Evolutionary conservation across 257 asterid species (phyloP).

Genomic region (Linderniella brevidens): DNA sequence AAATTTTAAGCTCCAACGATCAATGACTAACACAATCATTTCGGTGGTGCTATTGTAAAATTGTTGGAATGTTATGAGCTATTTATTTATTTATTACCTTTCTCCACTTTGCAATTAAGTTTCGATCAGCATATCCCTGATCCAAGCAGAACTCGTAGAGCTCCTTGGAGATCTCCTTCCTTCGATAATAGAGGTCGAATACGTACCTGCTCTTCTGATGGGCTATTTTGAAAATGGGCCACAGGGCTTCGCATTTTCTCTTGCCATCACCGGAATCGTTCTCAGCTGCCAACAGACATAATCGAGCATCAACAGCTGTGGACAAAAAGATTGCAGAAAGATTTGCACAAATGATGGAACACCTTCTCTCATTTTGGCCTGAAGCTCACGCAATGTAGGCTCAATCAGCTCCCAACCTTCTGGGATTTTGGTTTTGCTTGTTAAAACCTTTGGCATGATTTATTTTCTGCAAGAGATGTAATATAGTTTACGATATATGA

Average conservation of each 20-base stretch:
- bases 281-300: constrained; percentile 35
- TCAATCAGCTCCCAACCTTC: constrained; percentile 93
- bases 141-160: constrained; percentile 82
- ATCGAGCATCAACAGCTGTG: too few relatives aligned
- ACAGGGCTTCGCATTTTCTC: constrained; percentile 73
- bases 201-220: constrained; percentile 87
- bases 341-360: constrained; percentile 11
- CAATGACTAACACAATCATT: too few relatives aligned
- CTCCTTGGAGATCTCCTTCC: constrained; percentile 82
- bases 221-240: constrained; percentile 92
- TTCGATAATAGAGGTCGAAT: constrained; percentile 57
- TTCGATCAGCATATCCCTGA: constrained; percentile 86
- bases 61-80: background rate
- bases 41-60: too few relatives aligned
- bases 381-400: constrained; percentile 71
- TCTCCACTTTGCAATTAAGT: constrained; percentile 85
- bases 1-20: constrained; percentile 2
- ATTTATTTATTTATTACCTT: too few relatives aligned
- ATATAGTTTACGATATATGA: too few relatives aligned
- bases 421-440: constrained; percentile 64
- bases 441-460: constrained; percentile 87
- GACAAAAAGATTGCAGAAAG: too few relatives aligned
- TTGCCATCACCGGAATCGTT: constrained; percentile 74
- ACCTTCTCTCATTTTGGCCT: constrained; percentile 96
- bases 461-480: background rate